A percentile compares a stretch with the other conserved stretches of the same genome.
phyloP scores from a whole-genome alignment of 2,329 filamentous ascomycete genomes.

The Exserohilum turcica region DNA sequence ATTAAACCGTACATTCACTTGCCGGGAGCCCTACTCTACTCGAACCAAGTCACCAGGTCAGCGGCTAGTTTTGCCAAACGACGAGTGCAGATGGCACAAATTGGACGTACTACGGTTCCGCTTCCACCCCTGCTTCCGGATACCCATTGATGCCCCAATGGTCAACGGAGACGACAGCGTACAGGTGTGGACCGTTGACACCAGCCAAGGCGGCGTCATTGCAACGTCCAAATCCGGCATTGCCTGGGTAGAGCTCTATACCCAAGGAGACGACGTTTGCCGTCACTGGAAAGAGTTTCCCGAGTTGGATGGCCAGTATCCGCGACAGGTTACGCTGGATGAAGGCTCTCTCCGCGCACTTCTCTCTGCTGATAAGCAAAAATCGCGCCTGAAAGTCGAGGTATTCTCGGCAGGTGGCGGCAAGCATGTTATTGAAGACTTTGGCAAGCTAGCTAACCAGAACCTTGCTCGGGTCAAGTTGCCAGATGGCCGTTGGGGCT shows the following conservation, averaged over 20 bases:
- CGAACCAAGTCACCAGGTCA: conserved; percentile 81
- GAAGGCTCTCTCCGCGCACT: conserved; percentile 75
- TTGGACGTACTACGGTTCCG: conserved; percentile 88
- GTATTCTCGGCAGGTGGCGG: conserved; percentile 79
- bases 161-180: conserved; percentile 71
- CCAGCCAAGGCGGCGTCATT: conserved; percentile 74
- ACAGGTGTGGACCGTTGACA: conserved; percentile 84
- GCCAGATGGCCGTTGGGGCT: conserved; percentile 74
- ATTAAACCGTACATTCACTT: conserved; percentile 81
- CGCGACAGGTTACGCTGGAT: conserved; percentile 73
- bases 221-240: conserved; percentile 83
- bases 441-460: conserved; percentile 66
- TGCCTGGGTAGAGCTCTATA: conserved; percentile 81
- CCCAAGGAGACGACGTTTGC: conserved; percentile 80
- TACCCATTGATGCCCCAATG: conserved; percentile 71
- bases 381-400: conserved; percentile 70
- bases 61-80: conserved; percentile 71
- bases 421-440: conserved; percentile 76
- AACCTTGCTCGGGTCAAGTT: conserved; percentile 77
- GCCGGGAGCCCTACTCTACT: conserved; percentile 83
- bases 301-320: conserved; percentile 63
- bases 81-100: conserved; percentile 91
- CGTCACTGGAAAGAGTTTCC: conserved; percentile 81
- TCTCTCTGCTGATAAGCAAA: conserved; percentile 74
- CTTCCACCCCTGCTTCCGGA: conserved; percentile 84